Evolutionary conservation across 108 stramenopile genomes (phyloP).

Genomic region (Asterionellopsis glacialis): DNA sequence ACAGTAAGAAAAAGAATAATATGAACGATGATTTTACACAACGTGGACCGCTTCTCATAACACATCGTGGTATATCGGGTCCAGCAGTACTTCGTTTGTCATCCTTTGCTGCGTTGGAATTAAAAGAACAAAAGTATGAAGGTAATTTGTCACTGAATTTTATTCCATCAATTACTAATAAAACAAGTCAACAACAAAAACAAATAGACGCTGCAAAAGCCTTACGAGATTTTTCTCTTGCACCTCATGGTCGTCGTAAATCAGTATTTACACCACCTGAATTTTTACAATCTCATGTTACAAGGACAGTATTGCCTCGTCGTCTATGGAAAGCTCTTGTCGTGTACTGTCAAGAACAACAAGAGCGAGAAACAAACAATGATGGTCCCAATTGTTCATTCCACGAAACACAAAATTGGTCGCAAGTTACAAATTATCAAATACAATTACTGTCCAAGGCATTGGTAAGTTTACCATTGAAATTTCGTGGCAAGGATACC

Average conservation of each 20-base stretch:
- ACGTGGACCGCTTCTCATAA: conserved; percentile 87
- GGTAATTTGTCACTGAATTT: conserved; percentile 21
- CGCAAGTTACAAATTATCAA: no score
- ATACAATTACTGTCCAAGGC: background rate
- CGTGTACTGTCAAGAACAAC: no score
- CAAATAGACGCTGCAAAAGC: no score
- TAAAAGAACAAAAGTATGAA: conserved; percentile 54
- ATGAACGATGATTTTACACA: conserved; percentile 43
- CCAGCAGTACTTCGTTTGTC: conserved; percentile 84
- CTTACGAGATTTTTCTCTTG: no score
- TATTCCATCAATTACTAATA: no score
- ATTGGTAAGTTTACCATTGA: conserved; percentile 46
- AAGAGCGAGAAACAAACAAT: no score
- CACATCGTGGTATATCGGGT: conserved; percentile 88
- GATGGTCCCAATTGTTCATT: no score
- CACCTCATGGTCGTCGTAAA: no score
- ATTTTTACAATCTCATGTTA: no score
- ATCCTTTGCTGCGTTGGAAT: conserved; percentile 84
- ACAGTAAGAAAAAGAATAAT: conserved; percentile 22
- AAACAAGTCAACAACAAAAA: no score
- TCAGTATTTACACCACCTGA: no score
- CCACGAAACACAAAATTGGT: no score
- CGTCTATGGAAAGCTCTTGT: conserved; percentile 66
- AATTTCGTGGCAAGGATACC: conserved; percentile 70
- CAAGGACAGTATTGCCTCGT: conserved; percentile 6